phyloP scores from a whole-genome alignment of 1,284 basidiomycete species.

The Cystobasidium sp. region DNA sequence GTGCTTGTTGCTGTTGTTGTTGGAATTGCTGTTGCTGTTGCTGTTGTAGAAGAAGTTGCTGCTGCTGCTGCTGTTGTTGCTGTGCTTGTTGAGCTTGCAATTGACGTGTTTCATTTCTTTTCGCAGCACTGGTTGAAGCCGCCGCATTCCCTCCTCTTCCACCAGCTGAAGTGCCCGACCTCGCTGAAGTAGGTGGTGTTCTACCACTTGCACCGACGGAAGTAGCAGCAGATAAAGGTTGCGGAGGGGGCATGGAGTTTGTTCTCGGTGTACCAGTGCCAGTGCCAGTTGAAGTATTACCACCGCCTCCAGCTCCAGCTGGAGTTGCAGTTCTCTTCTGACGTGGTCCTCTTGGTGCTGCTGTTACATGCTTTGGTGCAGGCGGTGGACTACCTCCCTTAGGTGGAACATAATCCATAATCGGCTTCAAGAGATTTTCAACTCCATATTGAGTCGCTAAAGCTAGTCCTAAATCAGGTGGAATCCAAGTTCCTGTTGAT shows the following conservation, averaged over 20 bases:
- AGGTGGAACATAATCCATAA: conserved; percentile 91
- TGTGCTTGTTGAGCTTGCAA: conserved; percentile 33
- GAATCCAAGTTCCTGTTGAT: conserved; percentile 92
- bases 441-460: conserved; percentile 94
- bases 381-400: conserved; percentile 86
- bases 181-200: conserved; percentile 2
- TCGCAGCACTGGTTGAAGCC: not conserved
- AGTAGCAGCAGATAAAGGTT: not conserved
- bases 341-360: conserved; percentile 64
- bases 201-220: conserved; percentile 9
- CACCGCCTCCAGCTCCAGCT: conserved; percentile 14
- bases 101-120: conserved; percentile 7
- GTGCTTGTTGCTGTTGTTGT: conserved; percentile 36
- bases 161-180: not conserved
- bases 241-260: conserved; percentile 29
- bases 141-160: not conserved
- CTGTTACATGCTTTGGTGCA: conserved; percentile 92
- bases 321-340: conserved; percentile 47
- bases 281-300: conserved; percentile 41
- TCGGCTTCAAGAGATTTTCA: conserved; percentile 82
- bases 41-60: conserved; percentile 4
- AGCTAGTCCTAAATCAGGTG: conserved; percentile 83
- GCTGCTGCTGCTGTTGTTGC: conserved; percentile 22
- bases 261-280: conserved; percentile 15
- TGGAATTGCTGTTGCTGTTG: conserved; percentile 13